Conservation (phyloP, 495 filamentous ascomycete genomes). For the Daldinia caldariorum region DNA sequence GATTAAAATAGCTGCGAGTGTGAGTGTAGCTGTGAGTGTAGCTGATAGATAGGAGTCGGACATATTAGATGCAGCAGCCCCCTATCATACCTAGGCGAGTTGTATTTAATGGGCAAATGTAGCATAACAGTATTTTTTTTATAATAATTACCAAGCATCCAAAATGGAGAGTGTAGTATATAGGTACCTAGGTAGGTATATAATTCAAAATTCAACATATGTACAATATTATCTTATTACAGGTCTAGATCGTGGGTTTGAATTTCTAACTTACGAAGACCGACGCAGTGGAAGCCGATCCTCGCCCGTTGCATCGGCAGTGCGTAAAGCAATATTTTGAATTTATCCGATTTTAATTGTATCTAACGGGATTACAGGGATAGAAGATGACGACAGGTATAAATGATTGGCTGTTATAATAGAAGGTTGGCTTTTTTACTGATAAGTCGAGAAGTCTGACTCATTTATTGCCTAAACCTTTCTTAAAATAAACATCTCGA, state of each 20-base stretch:
- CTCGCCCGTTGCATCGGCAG: constrained; percentile 24
- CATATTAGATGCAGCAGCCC: constrained; percentile 3
- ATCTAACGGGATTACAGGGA: background rate
- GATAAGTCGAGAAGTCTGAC: constrained; percentile 6
- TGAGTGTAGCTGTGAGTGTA: constrained; percentile 6
- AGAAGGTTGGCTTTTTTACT: background rate
- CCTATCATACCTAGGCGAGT: too few species aligned
- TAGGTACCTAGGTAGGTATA: too few species aligned
- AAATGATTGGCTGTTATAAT: constrained; percentile 9
- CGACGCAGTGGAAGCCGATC: background rate
- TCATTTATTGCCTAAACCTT: too few species aligned
- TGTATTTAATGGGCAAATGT: too few species aligned
- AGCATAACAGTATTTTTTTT: too few species aligned
- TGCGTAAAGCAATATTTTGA: constrained; percentile 33
- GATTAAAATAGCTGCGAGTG: constrained; percentile 41
- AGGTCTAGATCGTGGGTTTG: background rate
- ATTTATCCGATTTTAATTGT: background rate
- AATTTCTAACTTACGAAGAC: background rate
- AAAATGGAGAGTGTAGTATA: background rate
- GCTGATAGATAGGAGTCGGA: constrained; percentile 23
- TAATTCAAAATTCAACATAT: background rate
- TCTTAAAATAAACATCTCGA: too few species aligned
- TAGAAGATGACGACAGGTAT: background rate
- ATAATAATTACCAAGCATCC: background rate
- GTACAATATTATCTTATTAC: background rate